A percentile compares a stretch with the other conserved stretches of the same genome.
These are phyloP conservation scores for Adansonia grandidieri DNA, from an alignment of 441 rosid species.

Conservation along the genomic window DNA sequence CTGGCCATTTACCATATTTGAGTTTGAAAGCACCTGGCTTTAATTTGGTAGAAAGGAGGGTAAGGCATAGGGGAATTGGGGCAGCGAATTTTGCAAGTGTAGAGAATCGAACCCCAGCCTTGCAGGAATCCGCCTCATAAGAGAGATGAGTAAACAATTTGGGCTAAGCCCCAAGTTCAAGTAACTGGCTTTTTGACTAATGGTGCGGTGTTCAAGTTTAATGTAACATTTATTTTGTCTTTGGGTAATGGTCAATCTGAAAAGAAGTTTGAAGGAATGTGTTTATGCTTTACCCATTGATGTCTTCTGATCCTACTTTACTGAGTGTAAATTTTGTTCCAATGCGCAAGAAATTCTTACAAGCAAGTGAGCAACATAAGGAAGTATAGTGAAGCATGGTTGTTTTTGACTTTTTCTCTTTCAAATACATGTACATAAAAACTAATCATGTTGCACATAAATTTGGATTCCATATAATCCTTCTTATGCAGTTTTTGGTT, in stretches of 20 bases:
- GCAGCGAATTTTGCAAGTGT: background rate
- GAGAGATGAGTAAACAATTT: background rate
- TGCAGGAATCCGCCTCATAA: background rate
- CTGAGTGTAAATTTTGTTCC: background rate
- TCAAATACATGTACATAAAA: conserved; percentile 2
- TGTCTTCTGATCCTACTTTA: background rate
- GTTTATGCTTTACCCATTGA: background rate
- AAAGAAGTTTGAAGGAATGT: conserved; percentile 1
- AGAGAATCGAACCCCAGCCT: background rate
- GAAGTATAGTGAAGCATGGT: background rate
- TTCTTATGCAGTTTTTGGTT: conserved; percentile 5
- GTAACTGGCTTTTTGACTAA: background rate
- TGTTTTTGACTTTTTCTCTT: background rate
- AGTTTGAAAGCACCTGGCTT: background rate
- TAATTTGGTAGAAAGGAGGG: background rate
- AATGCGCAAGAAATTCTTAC: background rate
- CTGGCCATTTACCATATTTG: background rate
- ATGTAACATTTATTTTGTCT: background rate
- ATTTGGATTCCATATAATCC: background rate
- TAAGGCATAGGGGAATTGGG: background rate
- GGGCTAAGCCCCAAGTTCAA: background rate
- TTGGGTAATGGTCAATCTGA: background rate
- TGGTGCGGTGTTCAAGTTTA: conserved; percentile 8
- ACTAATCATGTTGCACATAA: background rate
- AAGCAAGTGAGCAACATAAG: background rate